A percentile compares a stretch with the other conserved stretches of the same genome.
Evolutionary conservation across 2,329 filamentous ascomycete genomes (phyloP).

Genomic region (Verticillium isaacii): DNA sequence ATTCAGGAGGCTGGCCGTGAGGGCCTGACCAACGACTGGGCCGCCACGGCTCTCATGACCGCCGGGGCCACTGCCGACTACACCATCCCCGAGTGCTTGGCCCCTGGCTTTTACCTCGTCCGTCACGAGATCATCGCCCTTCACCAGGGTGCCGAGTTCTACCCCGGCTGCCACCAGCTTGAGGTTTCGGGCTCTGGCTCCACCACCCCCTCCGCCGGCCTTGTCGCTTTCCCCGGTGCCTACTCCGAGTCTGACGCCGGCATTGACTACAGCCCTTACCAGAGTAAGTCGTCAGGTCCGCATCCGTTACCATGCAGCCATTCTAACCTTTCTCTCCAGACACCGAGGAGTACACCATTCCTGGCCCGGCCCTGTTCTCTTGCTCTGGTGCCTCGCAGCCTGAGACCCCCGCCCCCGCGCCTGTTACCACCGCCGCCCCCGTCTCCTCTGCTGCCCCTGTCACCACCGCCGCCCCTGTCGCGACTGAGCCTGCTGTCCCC

Average conservation of each 20-base stretch:
- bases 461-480: slow-evolving; percentile 1
- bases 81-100: slow-evolving; percentile 43
- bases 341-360: slow-evolving; percentile 37
- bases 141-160: slow-evolving; percentile 47
- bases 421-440: slow-evolving; percentile 1
- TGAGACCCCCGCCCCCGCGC: background rate
- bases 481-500: background rate
- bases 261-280: slow-evolving; percentile 43
- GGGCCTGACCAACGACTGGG: slow-evolving; percentile 46
- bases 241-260: slow-evolving; percentile 41
- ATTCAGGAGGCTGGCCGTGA: slow-evolving; percentile 42
- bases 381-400: slow-evolving; percentile 27
- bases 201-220: slow-evolving; percentile 23
- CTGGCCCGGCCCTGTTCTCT: slow-evolving; percentile 41
- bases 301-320: background rate
- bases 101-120: slow-evolving; percentile 45
- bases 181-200: slow-evolving; percentile 40
- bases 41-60: slow-evolving; percentile 37
- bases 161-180: slow-evolving; percentile 49
- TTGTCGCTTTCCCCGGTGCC: slow-evolving; percentile 44
- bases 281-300: slow-evolving; percentile 19
- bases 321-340: background rate
- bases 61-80: slow-evolving; percentile 35
- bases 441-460: slow-evolving; percentile 1
- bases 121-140: slow-evolving; percentile 49